Conservation (phyloP, 331 rosid genomes). For the Phaseolus coccineus region DNA sequence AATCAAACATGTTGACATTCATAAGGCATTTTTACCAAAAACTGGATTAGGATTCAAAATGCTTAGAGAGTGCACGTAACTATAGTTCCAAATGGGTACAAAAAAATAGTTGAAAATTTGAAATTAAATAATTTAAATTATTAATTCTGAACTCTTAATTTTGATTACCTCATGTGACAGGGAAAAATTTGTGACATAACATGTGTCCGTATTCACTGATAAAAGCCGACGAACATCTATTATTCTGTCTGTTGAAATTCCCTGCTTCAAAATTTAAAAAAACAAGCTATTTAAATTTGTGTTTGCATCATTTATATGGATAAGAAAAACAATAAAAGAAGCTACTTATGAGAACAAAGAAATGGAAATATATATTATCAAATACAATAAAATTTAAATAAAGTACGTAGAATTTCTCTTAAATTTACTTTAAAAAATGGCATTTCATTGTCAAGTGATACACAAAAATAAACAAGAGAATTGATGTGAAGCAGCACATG, state of each 20-base stretch:
- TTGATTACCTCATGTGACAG: constrained; percentile 80
- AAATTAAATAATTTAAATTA: not conserved
- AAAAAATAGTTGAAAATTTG: not conserved
- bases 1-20: constrained; percentile 23
- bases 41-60: not conserved
- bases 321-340: not conserved
- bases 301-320: not conserved
- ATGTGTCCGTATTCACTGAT: constrained; percentile 67
- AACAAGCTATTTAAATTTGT: not conserved
- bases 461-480: constrained; percentile 25
- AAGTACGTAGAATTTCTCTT: too few species aligned
- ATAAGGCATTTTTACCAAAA: not conserved
- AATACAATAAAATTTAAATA: too few species aligned
- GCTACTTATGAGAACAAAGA: not conserved
- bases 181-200: constrained; percentile 81
- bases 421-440: not conserved
- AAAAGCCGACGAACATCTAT: constrained; percentile 84
- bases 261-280: constrained; percentile 58
- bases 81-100: not conserved
- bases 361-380: not conserved
- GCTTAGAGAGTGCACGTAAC: not conserved
- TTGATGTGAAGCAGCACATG: not conserved
- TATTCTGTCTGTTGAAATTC: constrained; percentile 92
- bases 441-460: not conserved
- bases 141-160: not conserved